phyloP scores from a whole-genome alignment of 2,329 filamentous ascomycete genomes.

The Phialocephala sp. region DNA sequence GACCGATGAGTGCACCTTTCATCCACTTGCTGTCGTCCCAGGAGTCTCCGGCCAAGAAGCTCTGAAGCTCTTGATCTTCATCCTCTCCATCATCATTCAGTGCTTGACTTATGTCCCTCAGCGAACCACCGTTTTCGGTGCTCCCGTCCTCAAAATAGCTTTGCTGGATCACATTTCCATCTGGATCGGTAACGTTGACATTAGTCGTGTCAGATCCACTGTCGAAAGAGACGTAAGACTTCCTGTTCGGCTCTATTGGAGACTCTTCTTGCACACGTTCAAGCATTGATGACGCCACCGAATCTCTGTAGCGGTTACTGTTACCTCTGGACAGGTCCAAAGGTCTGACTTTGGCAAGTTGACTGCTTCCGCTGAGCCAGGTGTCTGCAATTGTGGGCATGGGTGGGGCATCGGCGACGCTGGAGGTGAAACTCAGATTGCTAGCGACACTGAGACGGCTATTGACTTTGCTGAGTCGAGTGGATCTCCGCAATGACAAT shows the following conservation, averaged over 20 bases:
- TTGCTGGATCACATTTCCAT: conserved; percentile 70
- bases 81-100: conserved; percentile 92
- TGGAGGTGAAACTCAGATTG: conserved; percentile 91
- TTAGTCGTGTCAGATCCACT: conserved; percentile 73
- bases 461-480: conserved; percentile 88
- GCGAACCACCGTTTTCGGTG: conserved; percentile 73
- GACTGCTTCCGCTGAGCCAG: conserved; percentile 74
- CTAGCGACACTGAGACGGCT: conserved; percentile 93
- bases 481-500: conserved; percentile 88
- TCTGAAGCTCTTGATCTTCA: conserved; percentile 84
- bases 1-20: conserved; percentile 96
- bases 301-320: conserved; percentile 75
- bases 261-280: conserved; percentile 93
- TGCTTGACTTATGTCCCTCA: conserved; percentile 84
- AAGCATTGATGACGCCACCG: conserved; percentile 85
- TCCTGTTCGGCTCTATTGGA: conserved; percentile 80
- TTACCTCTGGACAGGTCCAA: conserved; percentile 48
- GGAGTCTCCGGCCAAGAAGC: conserved; percentile 89
- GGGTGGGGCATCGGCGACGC: conserved; percentile 88
- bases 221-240: conserved; percentile 89
- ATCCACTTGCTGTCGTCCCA: conserved; percentile 99
- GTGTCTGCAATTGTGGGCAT: conserved; percentile 95
- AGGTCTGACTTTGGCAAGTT: conserved; percentile 55
- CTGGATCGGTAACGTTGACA: conserved; percentile 79
- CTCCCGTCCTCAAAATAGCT: conserved; percentile 87